phyloP scores from a whole-genome alignment of 106 monocot species.

The Allium cepa region DNA sequence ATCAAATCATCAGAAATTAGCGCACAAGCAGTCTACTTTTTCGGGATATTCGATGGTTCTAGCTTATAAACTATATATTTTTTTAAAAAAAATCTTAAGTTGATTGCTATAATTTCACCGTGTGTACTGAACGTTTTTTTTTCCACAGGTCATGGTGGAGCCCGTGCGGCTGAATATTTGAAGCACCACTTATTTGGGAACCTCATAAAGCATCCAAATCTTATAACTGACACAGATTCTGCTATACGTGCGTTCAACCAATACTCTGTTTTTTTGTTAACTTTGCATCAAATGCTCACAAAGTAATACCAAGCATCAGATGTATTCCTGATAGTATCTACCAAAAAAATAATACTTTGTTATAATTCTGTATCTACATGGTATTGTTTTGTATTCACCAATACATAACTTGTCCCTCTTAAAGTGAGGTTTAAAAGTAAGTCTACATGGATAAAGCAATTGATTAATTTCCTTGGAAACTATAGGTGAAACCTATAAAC shows the following conservation, averaged over 20 bases:
- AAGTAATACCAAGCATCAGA: no score
- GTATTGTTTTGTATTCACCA: neutral
- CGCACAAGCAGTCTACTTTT: conserved; percentile 49
- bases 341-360: neutral
- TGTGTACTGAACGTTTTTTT: neutral
- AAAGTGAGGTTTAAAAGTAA: no score
- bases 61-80: neutral
- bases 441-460: no score
- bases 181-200: conserved; percentile 82
- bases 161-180: conserved; percentile 83
- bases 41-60: conserved; percentile 89
- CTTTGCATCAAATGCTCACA: no score
- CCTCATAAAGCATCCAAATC: conserved; percentile 69
- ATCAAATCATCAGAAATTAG: conserved; percentile 48
- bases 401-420: no score
- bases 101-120: no score
- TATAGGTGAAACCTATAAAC: conserved; percentile 74
- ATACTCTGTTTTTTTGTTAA: neutral
- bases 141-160: conserved; percentile 71
- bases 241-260: conserved; percentile 48
- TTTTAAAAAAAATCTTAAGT: no score
- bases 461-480: neutral
- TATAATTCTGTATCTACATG: neutral
- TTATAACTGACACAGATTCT: conserved; percentile 53
- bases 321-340: no score